phyloP scores from a whole-genome alignment of 2,329 filamentous ascomycete genomes.

The Clonostachys rhizophaga region DNA sequence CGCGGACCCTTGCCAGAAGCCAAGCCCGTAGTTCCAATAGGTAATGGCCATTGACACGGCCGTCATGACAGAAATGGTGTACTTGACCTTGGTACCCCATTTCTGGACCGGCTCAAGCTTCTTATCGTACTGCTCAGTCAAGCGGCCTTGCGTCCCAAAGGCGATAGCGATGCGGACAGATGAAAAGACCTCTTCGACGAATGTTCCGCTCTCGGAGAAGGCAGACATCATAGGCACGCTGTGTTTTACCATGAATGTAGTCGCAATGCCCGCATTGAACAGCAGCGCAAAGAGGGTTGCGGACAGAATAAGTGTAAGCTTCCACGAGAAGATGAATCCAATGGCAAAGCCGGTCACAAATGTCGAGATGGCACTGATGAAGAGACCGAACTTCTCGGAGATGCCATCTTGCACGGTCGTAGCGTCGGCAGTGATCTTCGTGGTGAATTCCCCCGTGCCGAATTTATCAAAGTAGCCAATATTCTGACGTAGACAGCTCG shows the following conservation, averaged over 20 bases:
- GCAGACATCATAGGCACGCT: conserved; percentile 74
- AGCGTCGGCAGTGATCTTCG: conserved; percentile 88
- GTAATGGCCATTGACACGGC: conserved; percentile 55
- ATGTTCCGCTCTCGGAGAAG: conserved; percentile 79
- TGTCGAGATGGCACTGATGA: conserved; percentile 69
- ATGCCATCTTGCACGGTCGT: conserved; percentile 93
- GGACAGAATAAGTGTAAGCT: conserved; percentile 80
- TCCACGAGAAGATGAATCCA: conserved; percentile 88
- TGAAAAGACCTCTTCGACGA: conserved; percentile 61
- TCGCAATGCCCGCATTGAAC: conserved; percentile 69
- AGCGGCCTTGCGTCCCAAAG: conserved; percentile 87
- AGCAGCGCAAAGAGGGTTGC: conserved; percentile 71
- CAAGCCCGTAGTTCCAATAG: conserved; percentile 79
- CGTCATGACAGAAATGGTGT: conserved; percentile 57
- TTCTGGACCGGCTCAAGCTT: conserved; percentile 23
- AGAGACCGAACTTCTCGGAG: conserved; percentile 81
- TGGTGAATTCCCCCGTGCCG: conserved; percentile 89
- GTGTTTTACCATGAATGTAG: conserved; percentile 72
- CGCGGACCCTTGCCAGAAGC: conserved; percentile 88
- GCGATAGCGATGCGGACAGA: conserved; percentile 89
- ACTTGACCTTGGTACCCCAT: conserved; percentile 42
- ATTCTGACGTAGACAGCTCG: conserved; percentile 80
- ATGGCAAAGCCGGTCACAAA: conserved; percentile 90
- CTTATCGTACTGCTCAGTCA: conserved; percentile 65
- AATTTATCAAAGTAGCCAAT: conserved; percentile 92